Percentiles rank a stretch among this genome's conserved stretches.
Conservation (phyloP, 116 monocot species). For the Dioscorea cayenensis region DNA sequence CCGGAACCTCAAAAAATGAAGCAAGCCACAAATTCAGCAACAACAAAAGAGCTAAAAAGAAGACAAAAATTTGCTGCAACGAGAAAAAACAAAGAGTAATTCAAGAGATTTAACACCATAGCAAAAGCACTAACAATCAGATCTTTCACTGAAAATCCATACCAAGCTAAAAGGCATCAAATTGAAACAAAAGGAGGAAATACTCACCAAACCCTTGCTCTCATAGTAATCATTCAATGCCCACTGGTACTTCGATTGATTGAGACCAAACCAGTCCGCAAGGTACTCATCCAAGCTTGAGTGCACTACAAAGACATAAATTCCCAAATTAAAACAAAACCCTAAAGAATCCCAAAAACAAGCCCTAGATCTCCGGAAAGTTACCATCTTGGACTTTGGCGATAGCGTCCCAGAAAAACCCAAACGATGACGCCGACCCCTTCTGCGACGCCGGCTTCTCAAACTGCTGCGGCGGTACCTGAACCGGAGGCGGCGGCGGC, state of each 20-base stretch:
- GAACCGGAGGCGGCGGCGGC: conserved; percentile 22
- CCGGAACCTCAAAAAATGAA: too few species aligned
- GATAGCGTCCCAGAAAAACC: conserved; percentile 62
- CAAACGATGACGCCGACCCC: conserved; percentile 19
- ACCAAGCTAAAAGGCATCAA: not conserved
- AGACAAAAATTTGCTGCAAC: not conserved
- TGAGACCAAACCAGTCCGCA: conserved; percentile 63
- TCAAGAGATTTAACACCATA: not conserved
- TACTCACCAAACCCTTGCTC: conserved; percentile 47
- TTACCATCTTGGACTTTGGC: conserved; percentile 59
- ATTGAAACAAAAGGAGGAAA: not conserved
- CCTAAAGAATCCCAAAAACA: not conserved
- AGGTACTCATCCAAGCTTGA: conserved; percentile 56
- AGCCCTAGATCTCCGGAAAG: conserved; percentile 8
- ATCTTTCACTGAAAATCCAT: not conserved
- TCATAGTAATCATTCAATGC: conserved; percentile 68
- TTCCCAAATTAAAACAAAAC: not conserved
- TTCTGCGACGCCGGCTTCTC: conserved; percentile 5
- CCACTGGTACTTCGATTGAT: conserved; percentile 78
- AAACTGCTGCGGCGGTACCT: conserved; percentile 66
- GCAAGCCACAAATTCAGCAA: not conserved
- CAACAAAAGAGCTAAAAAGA: not conserved
- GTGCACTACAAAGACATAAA: conserved; percentile 30
- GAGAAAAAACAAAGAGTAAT: not conserved
- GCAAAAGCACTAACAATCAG: not conserved